Conservation (phyloP, 441 rosid genomes). For the Biscutella laevigata region DNA sequence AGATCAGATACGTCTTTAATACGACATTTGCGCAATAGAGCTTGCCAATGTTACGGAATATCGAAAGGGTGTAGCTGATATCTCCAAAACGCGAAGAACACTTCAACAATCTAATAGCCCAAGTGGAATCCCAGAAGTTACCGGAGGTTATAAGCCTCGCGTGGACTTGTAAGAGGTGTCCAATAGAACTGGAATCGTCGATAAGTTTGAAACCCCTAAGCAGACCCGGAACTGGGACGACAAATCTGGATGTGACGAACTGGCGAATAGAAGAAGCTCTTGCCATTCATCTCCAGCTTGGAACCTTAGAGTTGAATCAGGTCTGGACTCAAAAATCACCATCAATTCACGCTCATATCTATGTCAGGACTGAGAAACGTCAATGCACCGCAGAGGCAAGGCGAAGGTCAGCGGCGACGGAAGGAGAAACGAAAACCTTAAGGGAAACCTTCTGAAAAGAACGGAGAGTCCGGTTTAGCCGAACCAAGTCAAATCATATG, state of each 20-base stretch:
- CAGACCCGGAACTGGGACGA: constrained; percentile 17
- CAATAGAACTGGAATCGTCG: constrained; percentile 19
- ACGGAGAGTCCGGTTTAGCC: not conserved
- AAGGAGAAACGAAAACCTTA: constrained; percentile 14
- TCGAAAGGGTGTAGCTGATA: constrained; percentile 32
- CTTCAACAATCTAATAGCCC: constrained; percentile 43
- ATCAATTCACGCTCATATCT: constrained; percentile 27
- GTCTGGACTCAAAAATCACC: constrained; percentile 21
- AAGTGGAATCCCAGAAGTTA: constrained; percentile 33
- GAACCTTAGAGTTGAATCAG: constrained; percentile 11
- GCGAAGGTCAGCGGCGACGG: constrained; percentile 16
- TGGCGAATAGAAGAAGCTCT: constrained; percentile 40
- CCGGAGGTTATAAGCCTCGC: constrained; percentile 50
- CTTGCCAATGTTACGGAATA: constrained; percentile 34
- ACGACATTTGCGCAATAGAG: constrained; percentile 43
- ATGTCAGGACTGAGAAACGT: too few species aligned
- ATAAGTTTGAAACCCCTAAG: constrained; percentile 29
- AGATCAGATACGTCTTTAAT: constrained; percentile 37
- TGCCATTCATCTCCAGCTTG: constrained; percentile 60
- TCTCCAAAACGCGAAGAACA: constrained; percentile 37
- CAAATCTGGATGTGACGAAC: constrained; percentile 27
- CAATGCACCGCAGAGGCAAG: too few species aligned
- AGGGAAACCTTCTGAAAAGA: not conserved
- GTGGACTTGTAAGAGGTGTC: constrained; percentile 51
- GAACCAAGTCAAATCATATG: not conserved